phyloP scores from a whole-genome alignment of 495 filamentous ascomycete genomes.

The Neurospora pannonica region DNA sequence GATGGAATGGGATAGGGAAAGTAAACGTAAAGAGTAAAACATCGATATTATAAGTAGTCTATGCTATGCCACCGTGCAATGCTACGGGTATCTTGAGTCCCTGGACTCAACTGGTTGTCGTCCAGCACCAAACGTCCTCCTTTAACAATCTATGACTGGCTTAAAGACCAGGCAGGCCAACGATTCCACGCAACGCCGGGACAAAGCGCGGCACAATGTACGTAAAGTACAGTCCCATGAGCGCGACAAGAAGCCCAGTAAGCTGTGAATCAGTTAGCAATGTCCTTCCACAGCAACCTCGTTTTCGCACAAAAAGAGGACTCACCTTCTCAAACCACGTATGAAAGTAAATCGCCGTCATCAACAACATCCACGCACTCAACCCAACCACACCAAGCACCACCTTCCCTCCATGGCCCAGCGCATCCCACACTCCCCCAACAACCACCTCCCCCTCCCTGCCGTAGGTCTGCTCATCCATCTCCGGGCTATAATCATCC shows the following conservation, averaged over 20 bases:
- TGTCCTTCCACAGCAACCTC: not conserved
- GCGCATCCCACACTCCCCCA: constrained; percentile 13
- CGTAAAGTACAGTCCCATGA: constrained; percentile 56
- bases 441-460: constrained; percentile 20
- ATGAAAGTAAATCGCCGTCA: constrained; percentile 97
- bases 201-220: constrained; percentile 68
- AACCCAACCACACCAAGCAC: constrained; percentile 48
- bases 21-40: not conserved
- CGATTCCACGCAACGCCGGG: constrained; percentile 49
- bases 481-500: not conserved
- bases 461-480: constrained; percentile 10
- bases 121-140: not conserved
- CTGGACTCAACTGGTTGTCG: not conserved
- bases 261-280: constrained; percentile 33
- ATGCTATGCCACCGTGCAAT: not conserved
- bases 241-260: constrained; percentile 63
- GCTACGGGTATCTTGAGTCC: not conserved
- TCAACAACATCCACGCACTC: constrained; percentile 89
- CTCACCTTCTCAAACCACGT: constrained; percentile 95
- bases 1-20: not conserved
- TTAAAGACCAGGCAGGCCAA: constrained; percentile 68
- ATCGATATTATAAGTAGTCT: not conserved
- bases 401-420: constrained; percentile 36
- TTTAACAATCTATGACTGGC: not conserved
- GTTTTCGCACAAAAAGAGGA: too few relatives aligned